These are phyloP conservation scores for Candida morakotiae DNA, from an alignment of 805 yeast species.

Conservation along the genomic window DNA sequence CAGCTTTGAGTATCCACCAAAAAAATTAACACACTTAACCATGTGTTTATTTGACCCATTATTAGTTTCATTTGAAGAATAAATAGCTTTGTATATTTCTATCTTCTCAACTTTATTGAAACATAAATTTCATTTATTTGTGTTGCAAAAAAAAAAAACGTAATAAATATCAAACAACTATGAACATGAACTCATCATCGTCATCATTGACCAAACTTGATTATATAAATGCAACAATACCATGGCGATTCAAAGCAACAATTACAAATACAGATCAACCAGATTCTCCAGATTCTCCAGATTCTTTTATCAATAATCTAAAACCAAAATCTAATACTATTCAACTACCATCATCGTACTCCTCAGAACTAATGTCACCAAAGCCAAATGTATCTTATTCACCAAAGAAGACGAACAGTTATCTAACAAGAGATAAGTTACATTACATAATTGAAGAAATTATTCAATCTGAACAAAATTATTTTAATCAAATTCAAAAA, in stretches of 20 bases:
- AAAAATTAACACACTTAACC: conserved; percentile 24
- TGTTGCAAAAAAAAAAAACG: conserved; percentile 1
- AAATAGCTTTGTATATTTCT: neutral
- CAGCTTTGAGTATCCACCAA: conserved; percentile 26
- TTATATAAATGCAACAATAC: no score
- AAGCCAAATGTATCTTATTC: conserved; percentile 16
- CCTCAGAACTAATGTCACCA: conserved; percentile 15
- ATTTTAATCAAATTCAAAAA: conserved; percentile 41
- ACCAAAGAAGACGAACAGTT: conserved; percentile 9
- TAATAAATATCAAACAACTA: neutral
- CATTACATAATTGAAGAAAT: conserved; percentile 39
- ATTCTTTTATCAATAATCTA: neutral
- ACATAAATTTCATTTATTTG: neutral
- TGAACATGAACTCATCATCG: neutral
- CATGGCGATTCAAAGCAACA: no score
- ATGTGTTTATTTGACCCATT: conserved; percentile 24
- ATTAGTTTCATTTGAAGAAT: conserved; percentile 8
- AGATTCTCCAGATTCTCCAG: neutral
- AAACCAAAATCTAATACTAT: neutral
- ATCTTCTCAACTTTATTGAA: neutral
- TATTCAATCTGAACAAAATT: conserved; percentile 44
- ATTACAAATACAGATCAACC: no score
- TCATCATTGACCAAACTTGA: neutral
- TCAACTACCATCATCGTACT: neutral
- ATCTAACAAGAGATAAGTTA: conserved; percentile 11